phyloP scores from a whole-genome alignment of 306 rosid species.

The Lathyrus sativus region DNA sequence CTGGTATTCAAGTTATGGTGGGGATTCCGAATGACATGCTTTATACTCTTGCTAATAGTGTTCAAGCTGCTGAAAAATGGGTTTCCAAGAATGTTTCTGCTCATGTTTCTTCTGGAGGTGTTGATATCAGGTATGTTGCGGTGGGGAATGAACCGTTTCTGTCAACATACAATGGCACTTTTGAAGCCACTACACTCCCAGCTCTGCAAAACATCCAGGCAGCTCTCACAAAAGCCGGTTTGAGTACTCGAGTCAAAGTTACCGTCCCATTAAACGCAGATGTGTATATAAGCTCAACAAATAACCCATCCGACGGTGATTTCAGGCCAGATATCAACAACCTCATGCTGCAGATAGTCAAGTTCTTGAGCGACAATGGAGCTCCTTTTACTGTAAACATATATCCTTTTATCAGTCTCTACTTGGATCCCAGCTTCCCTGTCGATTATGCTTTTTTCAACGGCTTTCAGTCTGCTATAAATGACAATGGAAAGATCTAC shows the following conservation, averaged over 20 bases:
- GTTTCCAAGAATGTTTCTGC: slow-evolving; percentile 84
- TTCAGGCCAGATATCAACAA: slow-evolving; percentile 67
- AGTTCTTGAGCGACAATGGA: slow-evolving; percentile 69
- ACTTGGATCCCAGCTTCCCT: slow-evolving; percentile 65
- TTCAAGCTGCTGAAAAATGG: slow-evolving; percentile 81
- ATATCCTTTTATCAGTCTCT: slow-evolving; percentile 93
- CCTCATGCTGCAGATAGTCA: slow-evolving; percentile 69
- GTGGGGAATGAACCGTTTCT: slow-evolving; percentile 97
- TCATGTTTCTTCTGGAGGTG: slow-evolving; percentile 64
- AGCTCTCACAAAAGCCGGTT: slow-evolving; percentile 78
- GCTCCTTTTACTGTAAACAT: slow-evolving; percentile 84
- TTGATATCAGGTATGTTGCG: slow-evolving; percentile 86
- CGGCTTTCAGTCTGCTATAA: slow-evolving; percentile 62
- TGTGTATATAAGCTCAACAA: slow-evolving; percentile 56
- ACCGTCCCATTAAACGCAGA: slow-evolving; percentile 85
- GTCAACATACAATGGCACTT: slow-evolving; percentile 69
- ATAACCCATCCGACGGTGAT: slow-evolving; percentile 72
- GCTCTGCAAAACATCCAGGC: slow-evolving; percentile 86
- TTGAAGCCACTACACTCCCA: slow-evolving; percentile 67
- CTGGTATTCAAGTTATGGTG: slow-evolving; percentile 89
- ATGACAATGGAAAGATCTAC: slow-evolving; percentile 68
- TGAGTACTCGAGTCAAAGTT: slow-evolving; percentile 68
- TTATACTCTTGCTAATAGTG: slow-evolving; percentile 57
- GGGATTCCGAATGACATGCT: slow-evolving; percentile 98
- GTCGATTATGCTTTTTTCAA: slow-evolving; percentile 79